A percentile compares a stretch with the other conserved stretches of the same genome.
These are phyloP conservation scores for Mycena venus DNA, from an alignment of 768 basidiomycete species.

Conservation along the genomic window DNA sequence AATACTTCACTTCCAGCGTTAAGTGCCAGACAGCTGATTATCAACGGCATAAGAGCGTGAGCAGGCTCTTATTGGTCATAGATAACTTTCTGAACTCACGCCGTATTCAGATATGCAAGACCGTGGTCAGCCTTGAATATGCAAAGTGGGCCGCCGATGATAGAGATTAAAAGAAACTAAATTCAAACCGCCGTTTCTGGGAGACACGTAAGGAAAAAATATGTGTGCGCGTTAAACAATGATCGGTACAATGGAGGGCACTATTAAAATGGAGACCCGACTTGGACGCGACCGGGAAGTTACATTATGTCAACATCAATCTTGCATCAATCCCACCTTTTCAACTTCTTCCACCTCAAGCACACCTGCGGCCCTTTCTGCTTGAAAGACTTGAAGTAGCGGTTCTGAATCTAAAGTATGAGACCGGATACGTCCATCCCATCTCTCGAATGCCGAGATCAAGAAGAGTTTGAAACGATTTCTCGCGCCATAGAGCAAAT, in stretches of 20 bases:
- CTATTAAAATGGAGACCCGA: too few species aligned
- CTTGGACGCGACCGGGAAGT: too few species aligned
- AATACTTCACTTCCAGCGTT: background rate
- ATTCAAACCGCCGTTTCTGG: too few species aligned
- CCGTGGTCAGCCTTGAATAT: background rate
- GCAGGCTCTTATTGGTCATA: background rate
- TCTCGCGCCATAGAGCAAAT: slow-evolving; percentile 18
- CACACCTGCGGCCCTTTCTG: too few species aligned
- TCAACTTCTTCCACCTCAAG: too few species aligned
- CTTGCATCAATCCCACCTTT: too few species aligned
- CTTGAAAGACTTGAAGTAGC: slow-evolving; percentile 41
- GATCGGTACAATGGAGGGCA: too few species aligned
- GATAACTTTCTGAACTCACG: background rate
- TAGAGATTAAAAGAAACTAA: slow-evolving; percentile 20
- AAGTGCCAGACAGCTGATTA: slow-evolving; percentile 16
- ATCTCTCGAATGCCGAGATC: background rate
- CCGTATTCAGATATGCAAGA: slow-evolving; percentile 13
- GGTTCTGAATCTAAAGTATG: slow-evolving; percentile 57
- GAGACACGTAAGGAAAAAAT: too few species aligned
- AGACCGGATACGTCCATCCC: background rate
- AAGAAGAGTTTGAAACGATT: background rate
- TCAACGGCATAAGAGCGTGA: slow-evolving; percentile 6
- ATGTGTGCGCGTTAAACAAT: too few species aligned
- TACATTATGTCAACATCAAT: too few species aligned
- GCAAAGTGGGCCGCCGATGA: slow-evolving; percentile 12